phyloP scores from a whole-genome alignment of 345 rosid genomes.

The Clarkia xantiana region DNA sequence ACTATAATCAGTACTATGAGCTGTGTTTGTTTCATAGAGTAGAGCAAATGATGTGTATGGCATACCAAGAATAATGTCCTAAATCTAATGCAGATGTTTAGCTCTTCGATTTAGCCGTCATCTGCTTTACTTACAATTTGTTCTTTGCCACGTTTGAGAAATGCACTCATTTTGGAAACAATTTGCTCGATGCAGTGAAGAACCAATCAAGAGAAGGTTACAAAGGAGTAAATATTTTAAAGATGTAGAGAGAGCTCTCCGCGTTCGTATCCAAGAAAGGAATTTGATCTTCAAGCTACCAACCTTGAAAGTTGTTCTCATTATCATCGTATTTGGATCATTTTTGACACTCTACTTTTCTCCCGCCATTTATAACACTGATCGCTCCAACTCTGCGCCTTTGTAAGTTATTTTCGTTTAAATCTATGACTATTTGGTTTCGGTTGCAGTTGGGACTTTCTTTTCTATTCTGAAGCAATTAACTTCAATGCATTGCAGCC shows the following conservation, averaged over 20 bases:
- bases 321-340: conserved; percentile 39
- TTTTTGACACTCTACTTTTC: conserved; percentile 46
- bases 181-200: conserved; percentile 32
- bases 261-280: conserved; percentile 41
- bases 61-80: no score
- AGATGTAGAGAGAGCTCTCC: conserved; percentile 51
- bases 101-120: background rate
- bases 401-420: conserved; percentile 18
- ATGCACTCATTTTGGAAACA: background rate
- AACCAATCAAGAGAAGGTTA: conserved; percentile 32
- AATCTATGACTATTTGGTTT: no score
- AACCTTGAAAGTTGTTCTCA: conserved; percentile 35
- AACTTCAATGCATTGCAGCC: conserved; percentile 10
- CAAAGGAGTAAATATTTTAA: conserved; percentile 33
- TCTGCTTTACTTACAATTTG: background rate
- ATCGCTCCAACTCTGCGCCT: conserved; percentile 21
- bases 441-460: background rate
- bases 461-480: background rate
- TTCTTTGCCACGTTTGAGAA: background rate
- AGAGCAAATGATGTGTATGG: no score
- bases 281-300: conserved; percentile 41
- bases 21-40: no score
- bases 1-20: no score
- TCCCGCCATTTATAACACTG: conserved; percentile 48
- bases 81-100: no score